Evolutionary conservation across 140 eudicot genomes (phyloP).

Genomic region (Erigeron philadelphicus): DNA sequence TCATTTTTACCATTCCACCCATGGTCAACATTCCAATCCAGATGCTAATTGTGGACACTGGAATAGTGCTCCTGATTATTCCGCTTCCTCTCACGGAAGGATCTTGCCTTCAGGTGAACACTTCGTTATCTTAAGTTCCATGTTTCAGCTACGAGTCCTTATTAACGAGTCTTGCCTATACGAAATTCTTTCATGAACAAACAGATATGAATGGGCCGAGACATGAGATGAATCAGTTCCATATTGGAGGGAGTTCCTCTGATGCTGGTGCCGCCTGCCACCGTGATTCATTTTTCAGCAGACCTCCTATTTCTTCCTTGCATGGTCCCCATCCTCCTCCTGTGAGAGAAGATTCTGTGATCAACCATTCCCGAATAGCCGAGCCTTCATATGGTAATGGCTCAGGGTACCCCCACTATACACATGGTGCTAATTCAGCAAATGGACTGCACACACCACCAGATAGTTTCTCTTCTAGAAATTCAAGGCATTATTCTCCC

Average conservation of each 20-base stretch:
- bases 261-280: background rate
- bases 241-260: constrained; percentile 32
- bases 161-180: background rate
- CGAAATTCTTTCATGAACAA: background rate
- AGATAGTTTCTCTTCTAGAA: constrained; percentile 35
- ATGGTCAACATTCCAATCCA: constrained; percentile 20
- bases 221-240: constrained; percentile 37
- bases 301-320: constrained; percentile 34
- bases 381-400: constrained; percentile 35
- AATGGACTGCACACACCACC: constrained; percentile 26
- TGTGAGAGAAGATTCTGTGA: constrained; percentile 34
- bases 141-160: background rate
- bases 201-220: constrained; percentile 33
- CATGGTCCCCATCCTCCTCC: constrained; percentile 29
- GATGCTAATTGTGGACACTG: constrained; percentile 33
- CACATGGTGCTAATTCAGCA: constrained; percentile 36
- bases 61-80: constrained; percentile 34
- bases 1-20: constrained; percentile 31
- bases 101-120: constrained; percentile 32
- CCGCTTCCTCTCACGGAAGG: constrained; percentile 37
- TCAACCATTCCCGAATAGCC: constrained; percentile 35
- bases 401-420: constrained; percentile 36
- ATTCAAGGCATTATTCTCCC: constrained; percentile 35
- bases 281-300: constrained; percentile 26
- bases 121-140: background rate